phyloP scores from a whole-genome alignment of 2,329 filamentous ascomycete genomes.

The Trichoderma koningii region DNA sequence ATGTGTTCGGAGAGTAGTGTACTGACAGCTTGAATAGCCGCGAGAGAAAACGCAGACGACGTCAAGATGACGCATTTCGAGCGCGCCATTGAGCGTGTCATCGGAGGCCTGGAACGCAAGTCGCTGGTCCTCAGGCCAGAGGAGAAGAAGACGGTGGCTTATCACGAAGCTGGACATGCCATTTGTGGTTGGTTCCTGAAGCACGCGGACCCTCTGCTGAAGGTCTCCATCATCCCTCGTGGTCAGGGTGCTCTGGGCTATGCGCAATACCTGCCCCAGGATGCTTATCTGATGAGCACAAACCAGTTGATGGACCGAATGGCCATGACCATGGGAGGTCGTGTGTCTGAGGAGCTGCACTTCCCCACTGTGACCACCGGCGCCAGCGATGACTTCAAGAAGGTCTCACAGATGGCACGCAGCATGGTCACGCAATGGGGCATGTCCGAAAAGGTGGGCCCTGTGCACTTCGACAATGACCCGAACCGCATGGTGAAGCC shows the following conservation, averaged over 20 bases:
- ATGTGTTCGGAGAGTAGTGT: not conserved
- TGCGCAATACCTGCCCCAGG: constrained; percentile 92
- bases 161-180: constrained; percentile 97
- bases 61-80: constrained; percentile 93
- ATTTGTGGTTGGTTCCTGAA: constrained; percentile 98
- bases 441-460: constrained; percentile 93
- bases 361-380: constrained; percentile 96
- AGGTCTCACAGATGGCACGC: constrained; percentile 93
- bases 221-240: constrained; percentile 97
- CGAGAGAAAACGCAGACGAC: constrained; percentile 74
- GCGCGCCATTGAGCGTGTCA: constrained; percentile 94
- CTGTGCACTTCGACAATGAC: constrained; percentile 85
- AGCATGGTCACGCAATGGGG: constrained; percentile 99
- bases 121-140: constrained; percentile 88
- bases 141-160: constrained; percentile 95
- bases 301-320: constrained; percentile 98
- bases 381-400: constrained; percentile 96
- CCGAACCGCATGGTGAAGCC: constrained; percentile 86
- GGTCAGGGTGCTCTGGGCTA: constrained; percentile 93
- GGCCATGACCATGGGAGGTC: constrained; percentile 97
- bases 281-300: constrained; percentile 94
- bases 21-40: constrained; percentile 58
- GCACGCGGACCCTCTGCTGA: constrained; percentile 94
- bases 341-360: constrained; percentile 93
- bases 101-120: constrained; percentile 96